A percentile compares a stretch with the other conserved stretches of the same genome.
These are phyloP conservation scores for Gossypium davidsonii DNA, from an alignment of 441 rosid species.

Conservation along the genomic window DNA sequence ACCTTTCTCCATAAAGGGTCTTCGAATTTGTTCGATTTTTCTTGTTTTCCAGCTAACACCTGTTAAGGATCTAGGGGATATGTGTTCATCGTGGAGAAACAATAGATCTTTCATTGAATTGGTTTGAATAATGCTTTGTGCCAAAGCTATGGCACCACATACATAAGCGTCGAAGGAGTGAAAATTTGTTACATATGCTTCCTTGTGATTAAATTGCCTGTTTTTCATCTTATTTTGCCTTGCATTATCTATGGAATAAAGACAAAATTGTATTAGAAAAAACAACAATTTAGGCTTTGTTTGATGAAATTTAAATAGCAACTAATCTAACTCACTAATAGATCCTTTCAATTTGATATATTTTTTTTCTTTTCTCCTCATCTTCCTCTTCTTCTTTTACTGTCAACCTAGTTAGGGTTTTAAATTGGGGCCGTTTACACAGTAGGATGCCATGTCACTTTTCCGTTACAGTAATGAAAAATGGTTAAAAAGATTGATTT, in stretches of 20 bases:
- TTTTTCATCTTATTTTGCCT: not conserved
- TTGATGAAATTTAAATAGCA: not conserved
- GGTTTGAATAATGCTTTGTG: conserved; percentile 53
- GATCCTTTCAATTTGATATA: too few relatives aligned
- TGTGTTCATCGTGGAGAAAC: conserved; percentile 55
- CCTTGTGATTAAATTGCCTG: conserved; percentile 16
- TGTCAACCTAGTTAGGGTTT: too few relatives aligned
- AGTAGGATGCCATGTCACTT: too few relatives aligned
- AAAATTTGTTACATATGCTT: conserved; percentile 66
- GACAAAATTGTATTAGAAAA: not conserved
- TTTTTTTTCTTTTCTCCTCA: too few relatives aligned
- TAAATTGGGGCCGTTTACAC: too few relatives aligned
- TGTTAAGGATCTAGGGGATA: conserved; percentile 28
- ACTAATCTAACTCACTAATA: too few relatives aligned
- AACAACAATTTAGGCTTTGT: not conserved
- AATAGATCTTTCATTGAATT: conserved; percentile 39
- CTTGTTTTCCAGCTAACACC: conserved; percentile 67
- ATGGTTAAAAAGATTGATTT: too few relatives aligned
- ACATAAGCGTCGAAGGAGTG: conserved; percentile 73
- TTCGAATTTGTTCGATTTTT: conserved; percentile 45
- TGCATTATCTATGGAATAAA: not conserved
- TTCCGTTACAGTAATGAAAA: too few relatives aligned
- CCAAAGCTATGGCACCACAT: conserved; percentile 73
- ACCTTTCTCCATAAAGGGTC: conserved; percentile 31
- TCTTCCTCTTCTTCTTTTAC: too few relatives aligned